Evolutionary conservation across 2,329 filamentous ascomycete species (phyloP), one percentile per base, ranked within the genome.

Genomic region (Alternaria metachromatica): DNA sequence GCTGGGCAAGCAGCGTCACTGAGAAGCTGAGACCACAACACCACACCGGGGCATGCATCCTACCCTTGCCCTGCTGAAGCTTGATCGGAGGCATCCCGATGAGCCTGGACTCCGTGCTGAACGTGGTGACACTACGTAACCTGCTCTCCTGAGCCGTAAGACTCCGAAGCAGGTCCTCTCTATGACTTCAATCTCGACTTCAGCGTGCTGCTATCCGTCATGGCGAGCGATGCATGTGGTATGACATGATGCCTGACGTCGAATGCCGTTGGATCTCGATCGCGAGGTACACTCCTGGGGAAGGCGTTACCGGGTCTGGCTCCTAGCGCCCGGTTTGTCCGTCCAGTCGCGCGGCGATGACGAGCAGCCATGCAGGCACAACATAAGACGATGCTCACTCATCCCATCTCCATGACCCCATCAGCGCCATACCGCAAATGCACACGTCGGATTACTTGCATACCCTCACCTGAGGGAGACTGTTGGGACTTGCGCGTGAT

Each of bases 361-460:
- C 54, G 44, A 48, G 59, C 18, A 18, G 18, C 43, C 43, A 46
- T 57, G 56, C 65, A 64, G 48, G 55, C 33, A 30, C 59, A 26
- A 33, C 21, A 7, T 15, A 25, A 62, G 28, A 30, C 28, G 53
- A 58, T 12, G 63, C 67, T 65, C 62, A 64, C 64, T 60, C 59
- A 60, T 61, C 55, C 59, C 65, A 67, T 61, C 61, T 54, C 61
- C 65, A 49, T 66, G 63, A 69, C 66, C 66, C 51, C 43, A 46
- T 50, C 54, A 37, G 62, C 62, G 49, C 56, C 58, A 54, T 58
- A 55, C 44, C 30, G 12, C 20, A 50, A 30, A 41, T 56, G 55
- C 61, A 67, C 58, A 56, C 18, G 55, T 48, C 57, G 30, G 49
- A 49, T 12, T 25, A 18, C 46, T 48, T 43, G 55, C 58, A 48